phyloP scores from a whole-genome alignment of 805 yeast genomes.

The Blastobotrys parvus region DNA sequence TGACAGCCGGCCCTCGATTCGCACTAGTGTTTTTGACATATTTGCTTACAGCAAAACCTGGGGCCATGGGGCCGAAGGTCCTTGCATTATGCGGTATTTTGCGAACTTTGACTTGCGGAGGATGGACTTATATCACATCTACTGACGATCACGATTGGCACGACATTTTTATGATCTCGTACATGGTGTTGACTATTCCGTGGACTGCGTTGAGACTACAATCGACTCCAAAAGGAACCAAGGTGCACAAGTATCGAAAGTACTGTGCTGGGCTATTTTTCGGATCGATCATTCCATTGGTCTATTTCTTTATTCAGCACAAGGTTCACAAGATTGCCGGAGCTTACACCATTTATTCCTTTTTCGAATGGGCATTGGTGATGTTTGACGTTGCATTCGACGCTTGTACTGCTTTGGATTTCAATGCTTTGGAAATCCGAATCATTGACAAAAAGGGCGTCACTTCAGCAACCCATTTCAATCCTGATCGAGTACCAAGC shows the following conservation, averaged over 20 bases:
- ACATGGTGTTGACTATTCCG: constrained; percentile 82
- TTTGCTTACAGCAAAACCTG: constrained; percentile 30
- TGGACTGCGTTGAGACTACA: constrained; percentile 66
- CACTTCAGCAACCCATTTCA: constrained; percentile 5
- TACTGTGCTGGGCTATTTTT: constrained; percentile 58
- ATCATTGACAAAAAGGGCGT: constrained; percentile 26
- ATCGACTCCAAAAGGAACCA: constrained; percentile 41
- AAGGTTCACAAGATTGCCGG: constrained; percentile 82
- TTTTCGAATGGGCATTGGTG: constrained; percentile 88
- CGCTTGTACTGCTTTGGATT: constrained; percentile 66
- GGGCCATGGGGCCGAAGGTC: constrained; percentile 30
- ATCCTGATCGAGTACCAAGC: constrained; percentile 10
- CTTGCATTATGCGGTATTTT: constrained; percentile 51
- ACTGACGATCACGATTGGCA: constrained; percentile 97
- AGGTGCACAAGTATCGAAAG: constrained; percentile 40
- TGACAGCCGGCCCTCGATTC: constrained; percentile 91
- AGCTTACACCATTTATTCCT: constrained; percentile 93
- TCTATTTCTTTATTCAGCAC: constrained; percentile 87
- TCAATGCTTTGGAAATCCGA: constrained; percentile 47
- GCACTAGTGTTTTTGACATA: constrained; percentile 45
- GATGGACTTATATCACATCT: constrained; percentile 96
- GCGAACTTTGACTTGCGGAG: constrained; percentile 95
- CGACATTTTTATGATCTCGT: constrained; percentile 89
- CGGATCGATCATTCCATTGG: constrained; percentile 64
- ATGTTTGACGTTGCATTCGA: constrained; percentile 80